phyloP scores from a whole-genome alignment of 345 rosid species.

The Ailanthus altissimus region DNA sequence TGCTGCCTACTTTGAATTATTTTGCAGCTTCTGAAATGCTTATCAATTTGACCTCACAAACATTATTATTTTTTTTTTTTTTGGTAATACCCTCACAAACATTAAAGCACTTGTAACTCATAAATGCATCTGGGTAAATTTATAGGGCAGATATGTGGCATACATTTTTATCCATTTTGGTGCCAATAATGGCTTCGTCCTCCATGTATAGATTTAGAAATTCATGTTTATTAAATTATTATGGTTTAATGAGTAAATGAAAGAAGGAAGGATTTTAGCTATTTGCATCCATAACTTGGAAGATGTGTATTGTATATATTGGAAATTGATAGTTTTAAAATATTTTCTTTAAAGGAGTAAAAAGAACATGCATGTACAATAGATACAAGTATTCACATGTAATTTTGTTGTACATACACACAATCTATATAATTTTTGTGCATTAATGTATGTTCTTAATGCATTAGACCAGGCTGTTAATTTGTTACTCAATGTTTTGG shows the following conservation, averaged over 20 bases:
- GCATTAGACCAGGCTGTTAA: neutral
- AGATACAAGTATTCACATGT: too few relatives aligned
- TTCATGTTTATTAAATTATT: neutral
- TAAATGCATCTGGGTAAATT: too few relatives aligned
- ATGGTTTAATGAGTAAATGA: neutral
- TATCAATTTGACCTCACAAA: too few relatives aligned
- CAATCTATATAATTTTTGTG: neutral
- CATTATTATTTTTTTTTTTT: too few relatives aligned
- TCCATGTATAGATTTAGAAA: neutral
- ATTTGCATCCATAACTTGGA: neutral
- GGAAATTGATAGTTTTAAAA: neutral
- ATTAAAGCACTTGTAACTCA: too few relatives aligned
- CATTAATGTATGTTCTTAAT: neutral
- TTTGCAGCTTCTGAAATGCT: too few relatives aligned
- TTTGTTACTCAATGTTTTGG: neutral
- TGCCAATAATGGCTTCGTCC: neutral
- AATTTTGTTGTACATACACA: neutral
- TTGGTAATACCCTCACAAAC: too few relatives aligned
- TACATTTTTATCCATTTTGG: neutral
- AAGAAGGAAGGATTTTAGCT: neutral
- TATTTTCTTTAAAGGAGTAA: neutral
- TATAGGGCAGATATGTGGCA: neutral
- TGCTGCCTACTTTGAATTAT: too few relatives aligned
- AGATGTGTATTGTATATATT: neutral
- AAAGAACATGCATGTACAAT: neutral